A percentile compares a stretch with the other conserved stretches of the same genome.
phyloP scores from a whole-genome alignment of 139 green algal genomes.

The Edaphochlamys debaryana region DNA sequence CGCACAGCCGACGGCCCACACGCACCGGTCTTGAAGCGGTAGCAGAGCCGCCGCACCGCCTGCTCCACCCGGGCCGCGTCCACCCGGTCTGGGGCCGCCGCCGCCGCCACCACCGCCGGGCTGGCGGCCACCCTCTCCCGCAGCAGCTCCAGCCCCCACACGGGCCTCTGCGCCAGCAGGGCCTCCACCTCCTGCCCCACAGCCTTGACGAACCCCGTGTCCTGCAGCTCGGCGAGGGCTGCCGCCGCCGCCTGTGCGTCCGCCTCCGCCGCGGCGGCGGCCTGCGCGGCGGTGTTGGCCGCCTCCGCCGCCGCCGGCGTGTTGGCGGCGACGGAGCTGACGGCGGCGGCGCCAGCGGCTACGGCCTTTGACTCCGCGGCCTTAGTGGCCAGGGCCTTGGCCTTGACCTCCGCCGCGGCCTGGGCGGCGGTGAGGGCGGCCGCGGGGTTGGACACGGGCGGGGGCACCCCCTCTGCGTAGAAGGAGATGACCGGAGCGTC shows the following conservation, averaged over 20 bases:
- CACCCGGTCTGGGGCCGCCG: background rate
- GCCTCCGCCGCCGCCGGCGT: background rate
- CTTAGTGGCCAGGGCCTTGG: too few species aligned
- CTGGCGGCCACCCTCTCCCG: background rate
- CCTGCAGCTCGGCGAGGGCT: too few species aligned
- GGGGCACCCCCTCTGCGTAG: slow-evolving; percentile 32
- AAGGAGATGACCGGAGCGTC: slow-evolving; percentile 38
- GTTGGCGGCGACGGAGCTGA: background rate
- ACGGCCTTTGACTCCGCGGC: too few species aligned
- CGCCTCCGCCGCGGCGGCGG: too few species aligned
- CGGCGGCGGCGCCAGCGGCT: background rate
- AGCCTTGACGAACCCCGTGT: too few species aligned
- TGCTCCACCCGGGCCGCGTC: slow-evolving; percentile 17
- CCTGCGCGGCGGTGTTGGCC: too few species aligned
- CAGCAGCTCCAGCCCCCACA: slow-evolving; percentile 38
- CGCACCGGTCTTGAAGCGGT: slow-evolving; percentile 49
- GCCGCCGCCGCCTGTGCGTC: too few species aligned
- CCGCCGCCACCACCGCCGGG: background rate
- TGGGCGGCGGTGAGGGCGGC: background rate
- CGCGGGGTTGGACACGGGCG: background rate
- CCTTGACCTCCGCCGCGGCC: background rate
- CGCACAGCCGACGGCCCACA: too few species aligned
- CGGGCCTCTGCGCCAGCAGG: slow-evolving; percentile 17
- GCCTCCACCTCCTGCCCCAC: slow-evolving; percentile 24
- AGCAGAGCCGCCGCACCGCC: slow-evolving; percentile 39